Percentiles rank a stretch among this genome's conserved stretches.
Conservation (phyloP, 1,139 yeast genomes). For the Geotrichum carabidarum region DNA sequence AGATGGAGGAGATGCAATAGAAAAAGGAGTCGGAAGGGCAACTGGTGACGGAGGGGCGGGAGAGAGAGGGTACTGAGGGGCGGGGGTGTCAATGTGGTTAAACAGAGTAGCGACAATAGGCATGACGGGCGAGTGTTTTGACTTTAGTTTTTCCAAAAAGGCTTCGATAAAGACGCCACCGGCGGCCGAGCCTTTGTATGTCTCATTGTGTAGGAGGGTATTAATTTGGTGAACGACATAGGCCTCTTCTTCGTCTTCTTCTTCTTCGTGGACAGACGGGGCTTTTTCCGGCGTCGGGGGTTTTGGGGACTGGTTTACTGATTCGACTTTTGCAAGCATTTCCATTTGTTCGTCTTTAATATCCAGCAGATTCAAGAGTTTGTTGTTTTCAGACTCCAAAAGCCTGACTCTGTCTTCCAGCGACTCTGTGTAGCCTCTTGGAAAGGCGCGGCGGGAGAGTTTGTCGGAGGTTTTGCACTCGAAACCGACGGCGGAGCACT, state of each 20-base stretch:
- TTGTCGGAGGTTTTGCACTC: slow-evolving; percentile 73
- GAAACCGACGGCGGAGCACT: slow-evolving; percentile 62
- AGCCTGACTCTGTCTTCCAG: slow-evolving; percentile 58
- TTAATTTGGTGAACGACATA: slow-evolving; percentile 31
- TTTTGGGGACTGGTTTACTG: slow-evolving; percentile 9
- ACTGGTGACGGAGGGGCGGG: slow-evolving; percentile 19
- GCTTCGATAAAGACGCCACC: slow-evolving; percentile 34
- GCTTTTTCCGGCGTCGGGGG: slow-evolving; percentile 6
- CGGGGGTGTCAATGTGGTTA: slow-evolving; percentile 20
- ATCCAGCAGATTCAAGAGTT: slow-evolving; percentile 50
- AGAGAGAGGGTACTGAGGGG: slow-evolving; percentile 9
- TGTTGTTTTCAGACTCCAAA: slow-evolving; percentile 54
- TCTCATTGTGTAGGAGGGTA: slow-evolving; percentile 30
- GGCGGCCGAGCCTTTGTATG: slow-evolving; percentile 36
- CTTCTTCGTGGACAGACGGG: slow-evolving; percentile 5
- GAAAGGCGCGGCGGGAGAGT: slow-evolving; percentile 63
- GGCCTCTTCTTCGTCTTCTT: slow-evolving; percentile 27
- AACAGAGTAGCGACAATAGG: slow-evolving; percentile 23
- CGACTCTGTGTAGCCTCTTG: slow-evolving; percentile 71
- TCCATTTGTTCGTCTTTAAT: slow-evolving; percentile 58
- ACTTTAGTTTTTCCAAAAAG: slow-evolving; percentile 29
- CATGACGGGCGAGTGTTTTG: slow-evolving; percentile 26
- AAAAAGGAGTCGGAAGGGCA: slow-evolving; percentile 14
- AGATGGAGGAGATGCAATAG: slow-evolving; percentile 10
- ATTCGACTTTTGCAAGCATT: slow-evolving; percentile 33